These are phyloP conservation scores for Rhizopogon roseolus DNA, from an alignment of 768 basidiomycete genomes.

Conservation along the genomic window DNA sequence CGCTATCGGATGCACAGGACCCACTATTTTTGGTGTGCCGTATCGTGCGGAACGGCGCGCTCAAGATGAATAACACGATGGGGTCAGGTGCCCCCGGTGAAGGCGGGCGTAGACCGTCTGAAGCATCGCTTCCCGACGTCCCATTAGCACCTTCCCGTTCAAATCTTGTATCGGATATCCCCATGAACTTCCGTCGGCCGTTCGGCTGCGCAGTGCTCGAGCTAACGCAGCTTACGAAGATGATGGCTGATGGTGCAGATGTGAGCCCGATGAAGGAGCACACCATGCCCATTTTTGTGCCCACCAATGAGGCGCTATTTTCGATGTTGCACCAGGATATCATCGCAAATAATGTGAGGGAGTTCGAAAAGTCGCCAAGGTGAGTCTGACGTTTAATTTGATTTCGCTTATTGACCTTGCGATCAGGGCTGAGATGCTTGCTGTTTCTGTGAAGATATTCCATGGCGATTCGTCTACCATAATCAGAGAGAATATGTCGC, in stretches of 20 bases:
- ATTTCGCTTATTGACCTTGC: slow-evolving; percentile 1
- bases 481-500: slow-evolving; percentile 76
- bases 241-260: slow-evolving; percentile 60
- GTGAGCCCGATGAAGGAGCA: slow-evolving; percentile 67
- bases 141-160: slow-evolving; percentile 19
- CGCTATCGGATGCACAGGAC: slow-evolving; percentile 78
- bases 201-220: slow-evolving; percentile 96
- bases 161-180: slow-evolving; percentile 28
- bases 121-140: slow-evolving; percentile 38
- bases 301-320: slow-evolving; percentile 79
- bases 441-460: slow-evolving; percentile 81
- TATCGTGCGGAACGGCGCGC: slow-evolving; percentile 81
- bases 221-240: slow-evolving; percentile 66
- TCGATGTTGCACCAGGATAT: slow-evolving; percentile 96
- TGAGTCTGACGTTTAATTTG: slow-evolving; percentile 27
- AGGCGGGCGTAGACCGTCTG: slow-evolving; percentile 48
- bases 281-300: slow-evolving; percentile 83
- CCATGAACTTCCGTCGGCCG: slow-evolving; percentile 68
- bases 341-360: slow-evolving; percentile 70
- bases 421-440: slow-evolving; percentile 78
- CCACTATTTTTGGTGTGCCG: slow-evolving; percentile 87
- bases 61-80: slow-evolving; percentile 65
- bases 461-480: slow-evolving; percentile 76
- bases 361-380: slow-evolving; percentile 82
- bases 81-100: slow-evolving; percentile 43